Base-by-base conservation (phyloP, 257 asterid species). In the Ocimum tenuiflorum region DNA sequence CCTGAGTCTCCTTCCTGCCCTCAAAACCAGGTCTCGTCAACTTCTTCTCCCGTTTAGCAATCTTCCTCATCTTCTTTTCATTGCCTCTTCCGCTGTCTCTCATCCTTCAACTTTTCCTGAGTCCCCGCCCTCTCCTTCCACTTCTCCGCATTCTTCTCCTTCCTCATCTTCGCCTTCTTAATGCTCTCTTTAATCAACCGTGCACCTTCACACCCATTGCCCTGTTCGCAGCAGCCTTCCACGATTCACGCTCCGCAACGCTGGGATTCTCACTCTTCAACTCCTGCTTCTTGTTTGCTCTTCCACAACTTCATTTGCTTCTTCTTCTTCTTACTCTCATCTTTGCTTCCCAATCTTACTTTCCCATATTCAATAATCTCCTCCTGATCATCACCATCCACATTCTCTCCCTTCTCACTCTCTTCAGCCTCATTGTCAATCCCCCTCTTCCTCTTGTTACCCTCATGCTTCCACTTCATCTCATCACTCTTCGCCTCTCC, bases 131-230 rank as follows among this genome's bases (percentile, higher is more conserved):
- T 83, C 67, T 85, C 98, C 79, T 86, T 91, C 98, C 96, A 88
- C 74, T 86, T 91, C 80, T 80, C 88, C 0, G 88, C 77, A 69
- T 81, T 85, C 72, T 88, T 88, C 70, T 77, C 94, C 76, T 78
- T 86, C 82, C 71, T 84, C 82, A 46, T 86, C 86, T 85, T 86
- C 72, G 81, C 95, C 82, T 73, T 86, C 80, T 73, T 87, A 50
- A 91, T 77, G 65, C 92, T 91, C 80, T 83, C 94, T 82, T 76
- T 89, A 62, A 89, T 79, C 82, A 85, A 51, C 77, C 63, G 14
- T 87, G 96, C 67, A 89, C 97, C 85, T 91, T 91, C 67, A 77
- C 82, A 3, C 98, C 97, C 92, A 81, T 82, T 3, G 96, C 98
- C 72, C 90, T 77, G 45, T 56, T 80, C 15, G 80, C 67, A 0